Evolutionary conservation across 2,329 filamentous ascomycete genomes (phyloP).

Genomic region (Alternaria longipes): DNA sequence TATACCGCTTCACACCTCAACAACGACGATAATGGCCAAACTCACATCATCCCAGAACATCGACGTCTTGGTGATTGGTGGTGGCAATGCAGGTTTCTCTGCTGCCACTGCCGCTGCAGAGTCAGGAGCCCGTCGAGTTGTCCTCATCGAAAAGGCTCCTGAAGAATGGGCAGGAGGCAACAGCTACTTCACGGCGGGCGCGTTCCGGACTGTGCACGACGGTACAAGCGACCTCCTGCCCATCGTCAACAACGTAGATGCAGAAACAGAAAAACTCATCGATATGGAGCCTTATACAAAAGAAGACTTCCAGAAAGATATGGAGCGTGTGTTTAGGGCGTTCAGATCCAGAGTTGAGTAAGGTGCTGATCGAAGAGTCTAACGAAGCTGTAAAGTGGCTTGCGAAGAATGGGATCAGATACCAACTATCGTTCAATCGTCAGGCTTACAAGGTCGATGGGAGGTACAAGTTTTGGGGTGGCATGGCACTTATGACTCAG

Average conservation of each 20-base stretch:
- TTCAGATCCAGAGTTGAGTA: constrained; percentile 61
- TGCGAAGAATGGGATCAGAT: constrained; percentile 61
- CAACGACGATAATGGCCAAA: not conserved
- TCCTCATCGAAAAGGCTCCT: constrained; percentile 69
- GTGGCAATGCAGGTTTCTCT: constrained; percentile 71
- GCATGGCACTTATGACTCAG: constrained; percentile 66
- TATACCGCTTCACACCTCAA: not conserved
- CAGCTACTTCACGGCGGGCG: constrained; percentile 71
- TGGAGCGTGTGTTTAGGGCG: constrained; percentile 64
- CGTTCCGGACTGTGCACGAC: constrained; percentile 65
- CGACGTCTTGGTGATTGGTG: constrained; percentile 65
- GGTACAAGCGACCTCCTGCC: constrained; percentile 68
- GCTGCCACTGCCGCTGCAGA: constrained; percentile 67
- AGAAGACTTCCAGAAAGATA: constrained; percentile 64
- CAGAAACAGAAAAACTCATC: constrained; percentile 59
- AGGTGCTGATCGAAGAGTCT: constrained; percentile 62
- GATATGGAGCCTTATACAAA: constrained; percentile 67
- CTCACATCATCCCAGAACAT: constrained; percentile 6
- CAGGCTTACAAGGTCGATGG: constrained; percentile 72
- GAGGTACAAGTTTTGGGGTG: constrained; percentile 72
- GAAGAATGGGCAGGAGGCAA: constrained; percentile 70
- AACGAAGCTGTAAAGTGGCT: constrained; percentile 65
- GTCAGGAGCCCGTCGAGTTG: constrained; percentile 55
- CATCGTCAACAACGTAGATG: constrained; percentile 66
- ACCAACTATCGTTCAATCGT: constrained; percentile 70